Evolutionary conservation across 2,329 filamentous ascomycete genomes (phyloP), one percentile per base, ranked within the genome.

Genomic region (Aspergillus aculeatus): DNA sequence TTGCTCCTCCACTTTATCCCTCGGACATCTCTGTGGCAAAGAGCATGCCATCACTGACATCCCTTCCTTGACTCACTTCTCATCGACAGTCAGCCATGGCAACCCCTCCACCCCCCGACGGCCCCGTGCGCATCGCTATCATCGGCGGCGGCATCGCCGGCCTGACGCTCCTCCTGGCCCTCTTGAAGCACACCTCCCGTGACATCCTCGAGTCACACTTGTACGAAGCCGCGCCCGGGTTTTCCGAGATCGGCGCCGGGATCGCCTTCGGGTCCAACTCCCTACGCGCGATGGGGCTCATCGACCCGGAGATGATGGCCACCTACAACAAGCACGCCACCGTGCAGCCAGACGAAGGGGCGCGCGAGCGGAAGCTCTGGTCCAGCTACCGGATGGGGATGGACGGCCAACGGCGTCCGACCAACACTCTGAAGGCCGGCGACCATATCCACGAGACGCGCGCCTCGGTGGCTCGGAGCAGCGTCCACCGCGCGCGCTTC

Each of bases 61-160:
- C 26, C 26, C 7, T 9, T 9, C 26, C 26, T 29, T 6, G 26
- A 29, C 7, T 29, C 26, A 29, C 26, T 12, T 12, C 14, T 2
- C 32, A 35, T 12, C 32, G 32, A 35, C 32, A 16, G 24, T 4
- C 16, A 47, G 29, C 35, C 9, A 24, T 29, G 10, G 32, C 23
- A 47, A 10, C 4, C 21, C 23, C n/a, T 29, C 24, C 4, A 31
- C 9, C 38, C 14, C 32, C n/a, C 14, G 47, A 54, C 29, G 35
- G 19, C 3, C 48, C 55, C 29, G 21, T 59, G 12, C 47, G 52
- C 11, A 38, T 59, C 21, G 58, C 58, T 41, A 56, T 60, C 10
- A 31, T 56, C n/a, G 58, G 58, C 32, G 58, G 58, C 3, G 58
- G 58, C 14, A 55, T 60, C 7, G 48, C 53, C 1, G 58, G 58